phyloP scores from a whole-genome alignment of 2,329 filamentous ascomycete species.

The Fusarium mangiferae region DNA sequence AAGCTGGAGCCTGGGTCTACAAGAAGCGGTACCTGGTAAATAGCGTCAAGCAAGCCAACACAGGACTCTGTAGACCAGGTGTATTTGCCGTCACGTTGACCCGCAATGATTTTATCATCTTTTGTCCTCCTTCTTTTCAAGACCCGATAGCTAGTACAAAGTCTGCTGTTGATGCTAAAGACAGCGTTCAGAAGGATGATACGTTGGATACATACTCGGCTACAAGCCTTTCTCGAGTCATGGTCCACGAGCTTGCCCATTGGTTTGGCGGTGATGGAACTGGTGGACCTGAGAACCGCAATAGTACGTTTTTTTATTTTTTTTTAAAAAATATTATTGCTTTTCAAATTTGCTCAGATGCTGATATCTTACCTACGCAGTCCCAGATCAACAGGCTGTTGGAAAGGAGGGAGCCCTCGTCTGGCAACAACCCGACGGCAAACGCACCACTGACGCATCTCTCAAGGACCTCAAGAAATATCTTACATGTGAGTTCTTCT shows the following conservation, averaged over 20 bases:
- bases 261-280: background rate
- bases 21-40: background rate
- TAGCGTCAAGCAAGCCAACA: background rate
- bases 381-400: background rate
- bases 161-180: background rate
- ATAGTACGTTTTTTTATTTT: too few relatives aligned
- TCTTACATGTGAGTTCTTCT: background rate
- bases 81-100: background rate
- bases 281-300: background rate
- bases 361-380: background rate
- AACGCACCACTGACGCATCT: background rate
- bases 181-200: background rate
- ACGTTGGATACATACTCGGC: background rate
- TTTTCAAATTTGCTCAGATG: accelerated
- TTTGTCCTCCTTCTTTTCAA: background rate
- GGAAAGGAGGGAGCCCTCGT: background rate
- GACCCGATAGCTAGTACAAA: background rate
- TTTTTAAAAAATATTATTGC: too few relatives aligned
- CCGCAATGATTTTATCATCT: background rate
- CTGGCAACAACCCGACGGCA: background rate
- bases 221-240: background rate
- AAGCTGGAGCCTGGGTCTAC: background rate
- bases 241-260: slow-evolving; percentile 4
- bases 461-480: background rate
- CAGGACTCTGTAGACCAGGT: background rate